phyloP scores from a whole-genome alignment of 2,329 filamentous ascomycete species.

The Plectosphaerella sp. region DNA sequence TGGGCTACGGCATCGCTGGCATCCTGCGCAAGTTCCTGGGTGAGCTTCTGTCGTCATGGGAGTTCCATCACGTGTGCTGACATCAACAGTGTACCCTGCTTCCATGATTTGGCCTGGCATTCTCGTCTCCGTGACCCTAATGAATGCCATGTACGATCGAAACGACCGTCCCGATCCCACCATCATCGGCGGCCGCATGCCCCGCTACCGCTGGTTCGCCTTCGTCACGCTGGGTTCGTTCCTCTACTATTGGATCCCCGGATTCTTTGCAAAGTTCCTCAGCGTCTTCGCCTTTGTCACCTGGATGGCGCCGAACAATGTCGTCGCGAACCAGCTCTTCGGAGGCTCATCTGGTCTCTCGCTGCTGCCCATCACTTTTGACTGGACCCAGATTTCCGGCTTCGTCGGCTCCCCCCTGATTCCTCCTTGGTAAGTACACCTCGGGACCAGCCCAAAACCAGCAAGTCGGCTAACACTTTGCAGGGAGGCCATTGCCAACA shows the following conservation, averaged over 20 bases:
- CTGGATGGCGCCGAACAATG: constrained; percentile 66
- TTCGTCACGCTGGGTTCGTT: constrained; percentile 54
- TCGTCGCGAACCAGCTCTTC: constrained; percentile 68
- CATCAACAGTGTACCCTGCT: constrained; percentile 49
- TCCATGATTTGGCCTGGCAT: constrained; percentile 73
- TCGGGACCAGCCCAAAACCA: not conserved
- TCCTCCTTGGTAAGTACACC: constrained; percentile 53
- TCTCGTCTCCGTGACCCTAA: constrained; percentile 61
- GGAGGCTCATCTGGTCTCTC: constrained; percentile 65
- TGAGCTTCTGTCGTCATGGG: constrained; percentile 19
- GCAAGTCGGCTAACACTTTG: not conserved
- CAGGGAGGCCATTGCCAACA: constrained; percentile 70
- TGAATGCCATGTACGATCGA: constrained; percentile 69
- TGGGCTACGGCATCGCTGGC: constrained; percentile 66
- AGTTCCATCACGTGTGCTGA: not conserved
- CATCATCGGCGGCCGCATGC: constrained; percentile 59
- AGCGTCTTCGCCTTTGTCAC: constrained; percentile 68
- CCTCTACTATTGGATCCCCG: constrained; percentile 65
- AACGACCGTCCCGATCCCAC: constrained; percentile 44
- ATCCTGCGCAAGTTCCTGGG: constrained; percentile 62
- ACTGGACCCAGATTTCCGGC: constrained; percentile 70
- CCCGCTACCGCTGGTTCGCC: constrained; percentile 61
- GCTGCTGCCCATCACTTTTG: constrained; percentile 68
- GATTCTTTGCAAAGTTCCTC: constrained; percentile 64
- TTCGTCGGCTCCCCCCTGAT: constrained; percentile 66